Conservation (phyloP, 73 alveolate species). For the Tetrahymena borealis region DNA sequence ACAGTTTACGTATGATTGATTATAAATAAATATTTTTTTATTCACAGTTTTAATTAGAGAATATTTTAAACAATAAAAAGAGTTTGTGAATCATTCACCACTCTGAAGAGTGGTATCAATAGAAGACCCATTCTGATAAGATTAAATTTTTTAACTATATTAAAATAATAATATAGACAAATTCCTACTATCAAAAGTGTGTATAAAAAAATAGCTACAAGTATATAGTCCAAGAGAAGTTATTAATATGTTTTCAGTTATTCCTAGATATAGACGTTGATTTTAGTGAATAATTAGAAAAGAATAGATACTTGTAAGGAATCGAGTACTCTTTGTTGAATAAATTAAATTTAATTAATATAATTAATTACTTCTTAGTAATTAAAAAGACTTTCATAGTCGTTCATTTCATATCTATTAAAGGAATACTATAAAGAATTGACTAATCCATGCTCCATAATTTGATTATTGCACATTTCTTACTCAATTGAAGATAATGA, state of each 20-base stretch:
- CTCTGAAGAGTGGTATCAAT: neutral
- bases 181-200: neutral
- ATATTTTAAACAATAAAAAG: neutral
- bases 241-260: neutral
- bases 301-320: neutral
- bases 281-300: neutral
- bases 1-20: no score
- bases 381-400: neutral
- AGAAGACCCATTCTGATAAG: neutral
- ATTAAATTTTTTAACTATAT: neutral
- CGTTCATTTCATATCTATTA: neutral
- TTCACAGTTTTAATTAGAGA: neutral
- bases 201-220: neutral
- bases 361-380: neutral
- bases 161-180: neutral
- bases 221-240: neutral
- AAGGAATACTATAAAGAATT: neutral
- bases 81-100: neutral
- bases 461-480: neutral
- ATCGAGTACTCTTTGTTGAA: neutral
- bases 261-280: neutral
- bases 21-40: no score
- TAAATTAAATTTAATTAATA: neutral
- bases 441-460: neutral
- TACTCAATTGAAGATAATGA: neutral